Percentiles rank a stretch among this genome's conserved stretches.
phyloP scores from a whole-genome alignment of 495 filamentous ascomycete genomes.

The Sphaerosporella brunnea region DNA sequence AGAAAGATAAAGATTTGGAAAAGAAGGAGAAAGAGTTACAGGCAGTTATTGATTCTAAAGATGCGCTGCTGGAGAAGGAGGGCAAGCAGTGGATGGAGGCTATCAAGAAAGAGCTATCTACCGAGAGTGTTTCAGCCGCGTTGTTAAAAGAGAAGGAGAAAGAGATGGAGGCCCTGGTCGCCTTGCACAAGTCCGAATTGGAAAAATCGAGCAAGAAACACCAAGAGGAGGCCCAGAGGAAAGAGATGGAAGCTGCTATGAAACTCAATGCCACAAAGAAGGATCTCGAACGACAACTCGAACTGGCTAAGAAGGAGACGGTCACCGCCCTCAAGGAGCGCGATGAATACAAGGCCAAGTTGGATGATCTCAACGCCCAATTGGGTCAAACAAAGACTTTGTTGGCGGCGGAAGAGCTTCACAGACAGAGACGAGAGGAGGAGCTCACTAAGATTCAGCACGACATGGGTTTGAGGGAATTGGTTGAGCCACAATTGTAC shows the following conservation, averaged over 20 bases:
- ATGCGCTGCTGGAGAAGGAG: not conserved
- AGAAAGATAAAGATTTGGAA: not conserved
- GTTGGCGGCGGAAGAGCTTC: not conserved
- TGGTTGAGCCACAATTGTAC: not conserved
- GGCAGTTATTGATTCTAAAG: not conserved
- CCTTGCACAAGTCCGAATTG: not conserved
- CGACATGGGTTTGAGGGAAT: not conserved
- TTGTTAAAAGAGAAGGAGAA: not conserved
- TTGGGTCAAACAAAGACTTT: not conserved
- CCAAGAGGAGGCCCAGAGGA: not conserved
- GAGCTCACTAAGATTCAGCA: not conserved
- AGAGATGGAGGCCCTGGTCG: not conserved
- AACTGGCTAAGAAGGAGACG: not conserved
- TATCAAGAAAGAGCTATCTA: not conserved
- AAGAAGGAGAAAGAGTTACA: not conserved
- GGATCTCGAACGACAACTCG: not conserved
- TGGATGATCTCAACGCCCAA: not conserved
- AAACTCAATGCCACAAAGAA: not conserved
- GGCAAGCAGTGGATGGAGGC: not conserved
- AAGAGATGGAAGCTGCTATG: not conserved
- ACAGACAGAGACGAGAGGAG: not conserved
- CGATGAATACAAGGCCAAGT: not conserved
- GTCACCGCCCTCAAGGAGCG: not conserved
- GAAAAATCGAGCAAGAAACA: not conserved
- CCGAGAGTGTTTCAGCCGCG: not conserved